A percentile compares a stretch with the other conserved stretches of the same genome.
phyloP scores from a whole-genome alignment of 148 eudicot genomes.

The Fallopia convolvulus region DNA sequence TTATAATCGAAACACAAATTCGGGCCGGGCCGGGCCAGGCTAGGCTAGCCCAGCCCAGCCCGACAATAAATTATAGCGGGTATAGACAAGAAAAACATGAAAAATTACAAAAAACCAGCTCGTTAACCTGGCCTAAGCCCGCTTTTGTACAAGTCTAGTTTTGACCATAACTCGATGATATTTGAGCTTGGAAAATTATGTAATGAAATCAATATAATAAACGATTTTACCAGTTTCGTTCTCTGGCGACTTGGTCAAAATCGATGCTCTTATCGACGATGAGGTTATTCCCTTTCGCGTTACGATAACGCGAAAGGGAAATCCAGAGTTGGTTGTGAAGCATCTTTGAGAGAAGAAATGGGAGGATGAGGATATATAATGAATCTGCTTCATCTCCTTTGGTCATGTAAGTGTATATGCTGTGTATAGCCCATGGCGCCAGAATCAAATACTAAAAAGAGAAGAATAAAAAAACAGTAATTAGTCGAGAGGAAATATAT shows the following conservation, averaged over 20 bases:
- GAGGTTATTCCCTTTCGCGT: constrained; percentile 17
- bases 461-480: not conserved
- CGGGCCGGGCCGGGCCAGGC: no score
- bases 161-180: no score
- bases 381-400: not conserved
- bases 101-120: not conserved
- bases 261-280: constrained; percentile 43
- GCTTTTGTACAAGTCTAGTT: no score
- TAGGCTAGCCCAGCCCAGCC: no score
- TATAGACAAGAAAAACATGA: no score
- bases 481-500: not conserved
- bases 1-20: no score
- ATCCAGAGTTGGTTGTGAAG: constrained; percentile 50
- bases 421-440: constrained; percentile 34
- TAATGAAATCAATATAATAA: no score
- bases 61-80: no score
- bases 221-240: constrained; percentile 3
- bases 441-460: constrained; percentile 1
- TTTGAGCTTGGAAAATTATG: no score
- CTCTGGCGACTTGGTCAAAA: constrained; percentile 25
- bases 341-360: constrained; percentile 26
- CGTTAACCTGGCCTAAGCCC: not conserved
- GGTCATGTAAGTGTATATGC: constrained; percentile 18
- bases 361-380: constrained; percentile 21
- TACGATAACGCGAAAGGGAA: constrained; percentile 26